These are phyloP conservation scores for Aschersonia sp. DNA, from an alignment of 2,329 filamentous ascomycete genomes.

Conservation along the genomic window DNA sequence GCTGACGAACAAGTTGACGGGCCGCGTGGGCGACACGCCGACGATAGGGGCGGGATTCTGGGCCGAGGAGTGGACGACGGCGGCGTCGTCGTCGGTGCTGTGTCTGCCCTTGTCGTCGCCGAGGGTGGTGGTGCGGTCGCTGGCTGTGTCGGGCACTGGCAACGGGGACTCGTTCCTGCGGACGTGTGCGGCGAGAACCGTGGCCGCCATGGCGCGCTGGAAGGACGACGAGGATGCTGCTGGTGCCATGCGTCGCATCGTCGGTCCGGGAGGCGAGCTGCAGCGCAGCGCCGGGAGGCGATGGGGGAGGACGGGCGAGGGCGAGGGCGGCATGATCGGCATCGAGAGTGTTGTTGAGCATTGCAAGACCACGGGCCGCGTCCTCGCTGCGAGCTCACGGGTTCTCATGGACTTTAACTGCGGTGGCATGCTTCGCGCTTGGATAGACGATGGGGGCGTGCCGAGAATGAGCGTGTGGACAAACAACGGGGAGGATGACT, in stretches of 20 bases:
- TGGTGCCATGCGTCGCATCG: constrained; percentile 47
- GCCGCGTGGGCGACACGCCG: constrained; percentile 75
- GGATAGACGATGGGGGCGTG: constrained; percentile 48
- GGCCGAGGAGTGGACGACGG: constrained; percentile 67
- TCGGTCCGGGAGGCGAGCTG: constrained; percentile 59
- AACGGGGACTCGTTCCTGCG: constrained; percentile 84
- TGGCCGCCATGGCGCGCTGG: constrained; percentile 60
- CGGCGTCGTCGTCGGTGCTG: constrained; percentile 17
- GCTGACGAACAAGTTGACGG: constrained; percentile 78
- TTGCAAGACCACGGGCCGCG: constrained; percentile 23
- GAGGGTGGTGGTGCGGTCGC: constrained; percentile 15
- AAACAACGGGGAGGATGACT: constrained; percentile 12
- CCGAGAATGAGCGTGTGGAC: constrained; percentile 33
- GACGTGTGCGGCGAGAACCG: constrained; percentile 54
- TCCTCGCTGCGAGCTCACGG: constrained; percentile 27
- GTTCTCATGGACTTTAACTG: constrained; percentile 74
- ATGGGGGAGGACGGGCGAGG: constrained; percentile 55
- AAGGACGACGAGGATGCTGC: constrained; percentile 11
- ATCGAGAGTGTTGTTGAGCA: constrained; percentile 45
- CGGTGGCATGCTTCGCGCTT: constrained; percentile 77
- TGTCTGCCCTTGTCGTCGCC: constrained; percentile 27
- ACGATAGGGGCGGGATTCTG: constrained; percentile 76
- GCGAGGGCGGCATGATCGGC: constrained; percentile 75
- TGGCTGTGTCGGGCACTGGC: constrained; percentile 63
- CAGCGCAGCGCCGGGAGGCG: constrained; percentile 59